Evolutionary conservation across 805 yeast genomes (phyloP).

Genomic region (Saccharomycopsis schoenii): DNA sequence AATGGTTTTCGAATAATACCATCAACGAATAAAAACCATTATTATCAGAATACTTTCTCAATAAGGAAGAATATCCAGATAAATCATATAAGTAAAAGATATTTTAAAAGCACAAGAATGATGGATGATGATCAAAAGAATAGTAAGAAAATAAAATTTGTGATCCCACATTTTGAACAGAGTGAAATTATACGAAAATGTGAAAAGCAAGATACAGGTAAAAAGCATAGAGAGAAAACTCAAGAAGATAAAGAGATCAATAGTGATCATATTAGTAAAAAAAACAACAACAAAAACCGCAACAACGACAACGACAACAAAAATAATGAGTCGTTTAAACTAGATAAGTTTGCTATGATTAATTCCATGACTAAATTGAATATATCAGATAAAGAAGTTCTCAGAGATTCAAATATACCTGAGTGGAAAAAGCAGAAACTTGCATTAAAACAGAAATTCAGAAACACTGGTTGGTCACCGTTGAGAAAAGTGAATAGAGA

Average conservation of each 20-base stretch:
- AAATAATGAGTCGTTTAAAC: background rate
- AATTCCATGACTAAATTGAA: constrained; percentile 23
- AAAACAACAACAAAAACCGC: background rate
- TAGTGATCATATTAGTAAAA: background rate
- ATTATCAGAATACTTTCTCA: background rate
- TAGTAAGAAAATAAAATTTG: background rate
- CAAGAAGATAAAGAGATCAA: background rate
- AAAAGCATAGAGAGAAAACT: background rate
- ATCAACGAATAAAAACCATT: background rate
- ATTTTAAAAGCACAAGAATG: background rate
- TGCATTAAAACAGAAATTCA: constrained; percentile 51
- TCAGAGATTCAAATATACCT: constrained; percentile 29
- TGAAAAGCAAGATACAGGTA: background rate
- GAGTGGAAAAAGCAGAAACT: constrained; percentile 65
- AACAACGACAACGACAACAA: background rate
- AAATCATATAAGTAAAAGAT: background rate
- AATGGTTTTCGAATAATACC: background rate
- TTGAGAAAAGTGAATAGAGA: constrained; percentile 54
- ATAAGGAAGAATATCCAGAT: background rate
- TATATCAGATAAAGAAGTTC: constrained; percentile 17
- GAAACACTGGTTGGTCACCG: constrained; percentile 57
- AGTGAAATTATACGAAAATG: background rate
- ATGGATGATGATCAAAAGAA: background rate
- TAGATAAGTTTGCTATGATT: constrained; percentile 8
- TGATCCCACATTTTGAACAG: background rate